A percentile compares a stretch with the other conserved stretches of the same genome.
These are phyloP conservation scores for Xerocomus nothofagi DNA, from an alignment of 1,284 basidiomycete genomes.

Conservation along the genomic window DNA sequence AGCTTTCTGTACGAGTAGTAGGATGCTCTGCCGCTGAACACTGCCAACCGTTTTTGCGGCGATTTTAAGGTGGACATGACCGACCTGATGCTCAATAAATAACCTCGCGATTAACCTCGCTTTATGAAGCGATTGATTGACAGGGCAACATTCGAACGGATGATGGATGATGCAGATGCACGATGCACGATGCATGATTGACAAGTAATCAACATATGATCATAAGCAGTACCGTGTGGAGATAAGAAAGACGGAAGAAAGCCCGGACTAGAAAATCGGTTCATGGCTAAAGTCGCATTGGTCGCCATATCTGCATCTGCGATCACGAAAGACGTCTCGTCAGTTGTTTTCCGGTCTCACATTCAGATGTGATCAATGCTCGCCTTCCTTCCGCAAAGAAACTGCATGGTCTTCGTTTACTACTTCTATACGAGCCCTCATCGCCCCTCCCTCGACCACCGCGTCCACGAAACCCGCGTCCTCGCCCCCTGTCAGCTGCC, in stretches of 20 bases:
- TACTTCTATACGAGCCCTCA: constrained; percentile 62
- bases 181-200: too few species aligned
- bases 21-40: constrained; percentile 23
- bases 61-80: constrained; percentile 1
- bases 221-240: constrained; percentile 18
- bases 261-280: constrained; percentile 32
- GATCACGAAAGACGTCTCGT: constrained; percentile 43
- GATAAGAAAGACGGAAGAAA: constrained; percentile 6
- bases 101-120: constrained; percentile 14
- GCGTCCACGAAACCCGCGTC: constrained; percentile 34
- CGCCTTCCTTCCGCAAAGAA: constrained; percentile 87
- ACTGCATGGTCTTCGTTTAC: constrained; percentile 82
- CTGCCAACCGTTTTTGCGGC: constrained; percentile 16
- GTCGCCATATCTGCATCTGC: constrained; percentile 84
- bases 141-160: too few species aligned
- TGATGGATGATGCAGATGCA: too few species aligned
- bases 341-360: constrained; percentile 45
- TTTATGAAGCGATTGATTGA: constrained; percentile 5
- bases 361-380: constrained; percentile 52
- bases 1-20: constrained; percentile 39
- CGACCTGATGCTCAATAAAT: constrained; percentile 6
- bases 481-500: constrained; percentile 40
- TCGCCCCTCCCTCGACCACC: constrained; percentile 50
- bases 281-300: constrained; percentile 81
- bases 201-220: constrained; percentile 14